phyloP scores from a whole-genome alignment of 1,139 yeast species.

The Geotrichum phurueaensis region DNA sequence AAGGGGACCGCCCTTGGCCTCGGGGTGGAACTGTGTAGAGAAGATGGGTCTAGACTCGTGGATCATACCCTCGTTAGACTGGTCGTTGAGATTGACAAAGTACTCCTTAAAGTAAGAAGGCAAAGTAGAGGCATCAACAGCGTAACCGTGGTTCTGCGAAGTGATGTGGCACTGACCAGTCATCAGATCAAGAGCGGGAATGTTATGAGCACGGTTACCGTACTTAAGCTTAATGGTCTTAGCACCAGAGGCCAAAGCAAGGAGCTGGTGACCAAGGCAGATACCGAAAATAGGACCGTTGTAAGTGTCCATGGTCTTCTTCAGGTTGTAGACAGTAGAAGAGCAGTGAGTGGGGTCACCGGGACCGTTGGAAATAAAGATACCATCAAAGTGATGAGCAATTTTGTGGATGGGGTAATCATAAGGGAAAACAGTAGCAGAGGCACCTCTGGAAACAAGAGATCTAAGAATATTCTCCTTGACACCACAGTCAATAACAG shows the following conservation, averaged over 20 bases:
- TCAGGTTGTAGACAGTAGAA: conserved; percentile 68
- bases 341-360: conserved; percentile 97
- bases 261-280: conserved; percentile 92
- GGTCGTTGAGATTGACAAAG: conserved; percentile 88
- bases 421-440: conserved; percentile 92
- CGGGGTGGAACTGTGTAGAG: conserved; percentile 97
- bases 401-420: conserved; percentile 88
- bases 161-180: conserved; percentile 95
- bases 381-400: conserved; percentile 88
- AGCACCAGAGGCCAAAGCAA: conserved; percentile 93
- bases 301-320: conserved; percentile 59
- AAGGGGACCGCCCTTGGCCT: conserved; percentile 97
- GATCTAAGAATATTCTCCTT: conserved; percentile 94
- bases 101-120: conserved; percentile 75
- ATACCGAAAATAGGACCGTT: conserved; percentile 93
- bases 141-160: conserved; percentile 97
- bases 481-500: conserved; percentile 95
- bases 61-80: conserved; percentile 95
- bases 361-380: conserved; percentile 94
- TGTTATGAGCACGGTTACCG: conserved; percentile 98
- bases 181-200: conserved; percentile 84
- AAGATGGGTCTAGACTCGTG: conserved; percentile 81
- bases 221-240: conserved; percentile 87
- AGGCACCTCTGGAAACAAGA: conserved; percentile 89
- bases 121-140: conserved; percentile 78